Evolutionary conservation across 2,329 filamentous ascomycete genomes (phyloP), one percentile per base, ranked within the genome.

Genomic region (Diaporthe longicolla): DNA sequence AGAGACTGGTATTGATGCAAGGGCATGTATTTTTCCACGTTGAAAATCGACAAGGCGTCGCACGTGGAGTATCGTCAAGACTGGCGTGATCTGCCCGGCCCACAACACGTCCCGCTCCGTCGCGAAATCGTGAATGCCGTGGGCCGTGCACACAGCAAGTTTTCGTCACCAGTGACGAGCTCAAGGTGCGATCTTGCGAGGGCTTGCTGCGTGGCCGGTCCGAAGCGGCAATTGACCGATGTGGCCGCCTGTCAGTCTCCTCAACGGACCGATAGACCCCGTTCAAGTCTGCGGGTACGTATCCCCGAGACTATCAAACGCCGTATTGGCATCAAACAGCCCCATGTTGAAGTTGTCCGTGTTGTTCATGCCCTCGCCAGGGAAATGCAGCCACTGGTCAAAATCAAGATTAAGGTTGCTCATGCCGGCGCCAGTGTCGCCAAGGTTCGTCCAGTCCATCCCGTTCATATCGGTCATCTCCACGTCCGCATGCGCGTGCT

Each of bases 361-460:
- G 48, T 80, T 82, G 74, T 82, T 84, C 15, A 83, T 83, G 9
- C 85, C 86, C 66, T 89, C 88, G 1, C 85, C 84, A 8, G 88
- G 88, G 75, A 89, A 91, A 74, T 90, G 87, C 29, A 91, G 83
- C 87, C 88, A 91, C 77, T 90, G 88, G 73, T 90, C 88, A 70
- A 90, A 88, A 72, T 91, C 88, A 74, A 90, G 86, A 75, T 89
- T 86, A 8, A 85, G 45, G 48, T 26, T 35, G 40, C 29, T 24
- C 29, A 43, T 26, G 8, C 29, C 45, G 26, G 63, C 3, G 13
- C 45, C 43, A 29, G 21, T 1, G 29, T 21, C 87, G 21, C 87
- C 83, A 5, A 89, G 82, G 26, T 85, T 85, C 76, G 87, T 87
- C 88, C 88, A 90, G 76, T 89, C 88, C 72, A 89, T 88, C 69